Conservation (phyloP, 345 rosid genomes). For the Reutealis trisperma region DNA sequence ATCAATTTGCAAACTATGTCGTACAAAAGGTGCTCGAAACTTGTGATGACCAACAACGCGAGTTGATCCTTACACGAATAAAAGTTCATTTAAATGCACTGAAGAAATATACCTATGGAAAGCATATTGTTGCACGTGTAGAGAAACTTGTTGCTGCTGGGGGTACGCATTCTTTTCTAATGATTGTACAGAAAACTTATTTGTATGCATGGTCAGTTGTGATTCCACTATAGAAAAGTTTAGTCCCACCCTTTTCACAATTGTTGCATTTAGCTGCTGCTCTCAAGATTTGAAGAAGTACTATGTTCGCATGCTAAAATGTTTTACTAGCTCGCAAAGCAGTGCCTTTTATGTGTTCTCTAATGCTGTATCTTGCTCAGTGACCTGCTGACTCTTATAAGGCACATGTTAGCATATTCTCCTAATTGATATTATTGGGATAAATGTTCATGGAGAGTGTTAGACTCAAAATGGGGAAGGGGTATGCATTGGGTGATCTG, state of each 20-base stretch:
- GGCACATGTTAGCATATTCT: neutral
- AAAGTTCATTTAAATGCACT: constrained; percentile 74
- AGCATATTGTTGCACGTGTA: constrained; percentile 84
- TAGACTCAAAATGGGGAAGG: too few relatives aligned
- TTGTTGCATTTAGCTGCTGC: too few relatives aligned
- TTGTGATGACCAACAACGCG: constrained; percentile 75
- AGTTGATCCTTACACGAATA: constrained; percentile 65
- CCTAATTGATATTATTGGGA: neutral
- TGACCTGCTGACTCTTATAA: neutral
- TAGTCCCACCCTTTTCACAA: too few relatives aligned
- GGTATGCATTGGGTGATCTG: too few relatives aligned
- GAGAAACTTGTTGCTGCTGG: constrained; percentile 91
- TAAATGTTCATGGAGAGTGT: too few relatives aligned
- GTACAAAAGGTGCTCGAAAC: constrained; percentile 85
- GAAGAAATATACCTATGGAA: constrained; percentile 85
- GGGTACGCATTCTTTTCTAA: constrained; percentile 34
- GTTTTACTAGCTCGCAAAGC: too few relatives aligned
- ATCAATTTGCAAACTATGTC: constrained; percentile 87
- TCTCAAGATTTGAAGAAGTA: too few relatives aligned
- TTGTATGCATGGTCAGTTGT: neutral
- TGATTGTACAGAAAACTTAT: neutral
- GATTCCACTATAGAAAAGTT: too few relatives aligned
- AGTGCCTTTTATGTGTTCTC: too few relatives aligned
- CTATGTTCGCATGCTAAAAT: too few relatives aligned
- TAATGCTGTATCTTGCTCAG: too few relatives aligned